A percentile compares a stretch with the other conserved stretches of the same genome.
These are phyloP conservation scores for Mycena latifolia DNA, from an alignment of 768 basidiomycete genomes.

Conservation along the genomic window DNA sequence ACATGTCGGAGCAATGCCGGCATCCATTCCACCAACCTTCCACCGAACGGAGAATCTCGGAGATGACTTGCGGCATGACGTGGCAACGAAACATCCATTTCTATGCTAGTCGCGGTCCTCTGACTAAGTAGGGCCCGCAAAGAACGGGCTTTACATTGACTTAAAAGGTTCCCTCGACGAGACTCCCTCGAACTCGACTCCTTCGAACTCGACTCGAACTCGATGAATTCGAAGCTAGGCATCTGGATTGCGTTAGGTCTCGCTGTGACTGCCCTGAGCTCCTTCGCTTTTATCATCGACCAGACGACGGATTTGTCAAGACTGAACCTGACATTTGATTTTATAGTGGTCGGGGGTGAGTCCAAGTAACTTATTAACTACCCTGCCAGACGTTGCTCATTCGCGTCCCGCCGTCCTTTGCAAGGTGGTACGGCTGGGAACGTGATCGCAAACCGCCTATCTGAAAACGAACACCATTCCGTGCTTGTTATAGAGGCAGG, in stretches of 20 bases:
- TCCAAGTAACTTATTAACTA: not conserved
- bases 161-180: too few relatives aligned
- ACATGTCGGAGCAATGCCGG: too few relatives aligned
- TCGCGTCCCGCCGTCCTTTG: not conserved
- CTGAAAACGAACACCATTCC: constrained; percentile 8
- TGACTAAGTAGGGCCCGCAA: too few relatives aligned
- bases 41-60: too few relatives aligned
- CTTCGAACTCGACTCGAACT: too few relatives aligned
- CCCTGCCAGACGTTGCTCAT: not conserved
- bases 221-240: not conserved
- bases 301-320: not conserved
- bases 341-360: constrained; percentile 21
- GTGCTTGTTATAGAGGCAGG: constrained; percentile 31
- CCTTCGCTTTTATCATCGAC: not conserved
- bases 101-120: too few relatives aligned
- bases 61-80: too few relatives aligned
- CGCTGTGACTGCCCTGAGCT: not conserved
- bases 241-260: not conserved
- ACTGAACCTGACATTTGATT: constrained; percentile 15
- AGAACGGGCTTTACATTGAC: too few relatives aligned
- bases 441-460: constrained; percentile 11
- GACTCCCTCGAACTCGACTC: too few relatives aligned
- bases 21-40: too few relatives aligned
- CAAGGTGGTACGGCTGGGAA: constrained; percentile 20
- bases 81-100: too few relatives aligned